Percentiles rank a stretch among this genome's conserved stretches.
Evolutionary conservation across 2,329 filamentous ascomycete species (phyloP).

Genomic region (Aspergillus floridensis): DNA sequence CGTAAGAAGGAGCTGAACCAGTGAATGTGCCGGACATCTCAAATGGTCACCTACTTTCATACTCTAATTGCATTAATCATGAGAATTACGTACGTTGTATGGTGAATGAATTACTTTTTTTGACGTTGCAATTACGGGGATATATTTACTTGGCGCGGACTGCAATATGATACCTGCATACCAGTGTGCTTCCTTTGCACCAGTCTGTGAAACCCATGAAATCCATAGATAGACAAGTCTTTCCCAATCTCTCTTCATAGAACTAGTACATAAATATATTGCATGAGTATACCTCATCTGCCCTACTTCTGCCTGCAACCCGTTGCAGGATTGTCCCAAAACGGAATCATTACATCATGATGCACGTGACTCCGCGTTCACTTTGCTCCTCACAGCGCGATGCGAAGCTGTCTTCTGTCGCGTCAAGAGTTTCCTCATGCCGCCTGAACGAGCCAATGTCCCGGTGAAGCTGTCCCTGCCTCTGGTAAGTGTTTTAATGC

Average conservation of each 20-base stretch:
- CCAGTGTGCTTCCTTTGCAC: too few relatives aligned
- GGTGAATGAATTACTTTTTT: background rate
- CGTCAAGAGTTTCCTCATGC: slow-evolving; percentile 39
- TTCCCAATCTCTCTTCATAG: too few relatives aligned
- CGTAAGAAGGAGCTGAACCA: slow-evolving; percentile 68
- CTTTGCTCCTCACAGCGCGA: slow-evolving; percentile 16
- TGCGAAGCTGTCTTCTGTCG: slow-evolving; percentile 6
- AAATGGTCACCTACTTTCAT: background rate
- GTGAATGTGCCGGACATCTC: slow-evolving; percentile 18
- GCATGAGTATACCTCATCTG: background rate
- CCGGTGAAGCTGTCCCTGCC: slow-evolving; percentile 65
- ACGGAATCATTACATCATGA: slow-evolving; percentile 19
- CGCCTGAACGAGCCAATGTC: slow-evolving; percentile 40
- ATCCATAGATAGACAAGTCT: too few relatives aligned
- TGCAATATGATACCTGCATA: too few relatives aligned
- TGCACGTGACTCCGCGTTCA: slow-evolving; percentile 21
- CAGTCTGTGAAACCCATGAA: too few relatives aligned
- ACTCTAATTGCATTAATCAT: background rate
- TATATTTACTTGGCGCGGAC: background rate
- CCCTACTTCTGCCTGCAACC: too few relatives aligned
- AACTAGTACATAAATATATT: too few relatives aligned
- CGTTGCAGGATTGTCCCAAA: background rate
- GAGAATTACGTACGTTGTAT: background rate
- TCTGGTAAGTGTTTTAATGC: slow-evolving; percentile 43
- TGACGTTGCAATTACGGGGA: background rate